phyloP scores from a whole-genome alignment of 768 basidiomycete species.

The Hydnomerulius pinastri region DNA sequence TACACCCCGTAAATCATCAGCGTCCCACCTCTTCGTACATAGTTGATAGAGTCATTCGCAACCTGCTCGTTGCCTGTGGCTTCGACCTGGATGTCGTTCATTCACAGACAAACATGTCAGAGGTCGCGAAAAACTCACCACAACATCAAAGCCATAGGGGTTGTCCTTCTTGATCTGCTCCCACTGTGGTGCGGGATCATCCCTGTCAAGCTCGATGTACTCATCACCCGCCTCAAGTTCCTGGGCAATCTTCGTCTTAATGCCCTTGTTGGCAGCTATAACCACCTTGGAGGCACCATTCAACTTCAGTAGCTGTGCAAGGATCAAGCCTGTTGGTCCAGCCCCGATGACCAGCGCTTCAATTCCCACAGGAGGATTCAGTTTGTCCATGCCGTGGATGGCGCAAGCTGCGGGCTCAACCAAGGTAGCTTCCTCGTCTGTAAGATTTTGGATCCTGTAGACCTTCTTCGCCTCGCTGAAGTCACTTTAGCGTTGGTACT shows the following conservation, averaged over 20 bases:
- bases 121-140: slow-evolving; percentile 37
- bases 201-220: slow-evolving; percentile 78
- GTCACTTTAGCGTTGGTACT: background rate
- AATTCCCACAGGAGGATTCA: slow-evolving; percentile 73
- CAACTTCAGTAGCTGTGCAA: slow-evolving; percentile 81
- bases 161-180: slow-evolving; percentile 70
- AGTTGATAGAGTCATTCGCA: slow-evolving; percentile 82
- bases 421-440: slow-evolving; percentile 81
- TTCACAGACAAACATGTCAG: background rate
- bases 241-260: slow-evolving; percentile 83
- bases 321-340: slow-evolving; percentile 83
- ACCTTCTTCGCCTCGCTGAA: slow-evolving; percentile 65
- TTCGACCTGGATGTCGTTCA: slow-evolving; percentile 34
- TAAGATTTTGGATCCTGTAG: slow-evolving; percentile 82
- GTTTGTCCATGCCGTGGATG: slow-evolving; percentile 85
- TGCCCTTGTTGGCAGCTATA: slow-evolving; percentile 82
- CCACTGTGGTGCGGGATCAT: slow-evolving; percentile 74
- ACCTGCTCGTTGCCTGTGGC: slow-evolving; percentile 79
- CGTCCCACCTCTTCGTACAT: slow-evolving; percentile 77
- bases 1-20: slow-evolving; percentile 88
- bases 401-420: slow-evolving; percentile 88
- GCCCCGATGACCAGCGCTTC: slow-evolving; percentile 83
- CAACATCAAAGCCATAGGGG: slow-evolving; percentile 84
- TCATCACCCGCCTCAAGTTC: slow-evolving; percentile 75
- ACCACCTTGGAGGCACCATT: slow-evolving; percentile 80